Conservation (phyloP, 148 eudicot genomes). For the Agrostemma githago region DNA sequence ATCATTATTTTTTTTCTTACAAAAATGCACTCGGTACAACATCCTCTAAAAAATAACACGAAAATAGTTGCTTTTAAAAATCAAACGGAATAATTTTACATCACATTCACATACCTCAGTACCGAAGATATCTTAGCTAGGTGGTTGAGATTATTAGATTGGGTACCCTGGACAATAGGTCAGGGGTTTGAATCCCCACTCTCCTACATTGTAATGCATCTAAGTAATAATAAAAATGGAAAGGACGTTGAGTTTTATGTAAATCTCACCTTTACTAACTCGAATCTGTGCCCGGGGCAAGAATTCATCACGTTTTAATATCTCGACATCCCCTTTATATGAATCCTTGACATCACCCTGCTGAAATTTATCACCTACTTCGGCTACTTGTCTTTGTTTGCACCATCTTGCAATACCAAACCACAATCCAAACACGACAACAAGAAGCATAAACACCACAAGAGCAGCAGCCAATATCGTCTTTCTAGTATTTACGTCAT, state of each 20-base stretch:
- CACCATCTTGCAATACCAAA: slow-evolving; percentile 48
- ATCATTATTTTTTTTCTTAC: not conserved
- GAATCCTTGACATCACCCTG: not conserved
- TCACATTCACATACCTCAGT: too few relatives aligned
- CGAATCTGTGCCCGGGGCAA: slow-evolving; percentile 42
- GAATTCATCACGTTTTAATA: slow-evolving; percentile 28
- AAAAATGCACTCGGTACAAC: too few relatives aligned
- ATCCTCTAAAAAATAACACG: too few relatives aligned
- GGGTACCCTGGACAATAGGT: too few relatives aligned
- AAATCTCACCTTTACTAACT: slow-evolving; percentile 39
- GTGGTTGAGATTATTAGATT: too few relatives aligned
- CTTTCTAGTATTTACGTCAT: slow-evolving; percentile 27
- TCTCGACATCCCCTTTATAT: slow-evolving; percentile 8
- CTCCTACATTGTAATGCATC: too few relatives aligned
- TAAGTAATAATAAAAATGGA: not conserved
- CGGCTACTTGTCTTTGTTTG: slow-evolving; percentile 39
- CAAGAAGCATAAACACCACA: slow-evolving; percentile 39
- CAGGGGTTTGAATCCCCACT: too few relatives aligned
- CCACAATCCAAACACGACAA: slow-evolving; percentile 51
- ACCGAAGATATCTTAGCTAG: too few relatives aligned
- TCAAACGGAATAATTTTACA: too few relatives aligned
- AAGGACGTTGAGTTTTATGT: not conserved
- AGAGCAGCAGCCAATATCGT: slow-evolving; percentile 47
- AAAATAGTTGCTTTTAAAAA: too few relatives aligned
- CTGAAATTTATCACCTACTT: slow-evolving; percentile 26